Conservation (phyloP, 139 green algal genomes). For the Yamagishiella unicocca region DNA sequence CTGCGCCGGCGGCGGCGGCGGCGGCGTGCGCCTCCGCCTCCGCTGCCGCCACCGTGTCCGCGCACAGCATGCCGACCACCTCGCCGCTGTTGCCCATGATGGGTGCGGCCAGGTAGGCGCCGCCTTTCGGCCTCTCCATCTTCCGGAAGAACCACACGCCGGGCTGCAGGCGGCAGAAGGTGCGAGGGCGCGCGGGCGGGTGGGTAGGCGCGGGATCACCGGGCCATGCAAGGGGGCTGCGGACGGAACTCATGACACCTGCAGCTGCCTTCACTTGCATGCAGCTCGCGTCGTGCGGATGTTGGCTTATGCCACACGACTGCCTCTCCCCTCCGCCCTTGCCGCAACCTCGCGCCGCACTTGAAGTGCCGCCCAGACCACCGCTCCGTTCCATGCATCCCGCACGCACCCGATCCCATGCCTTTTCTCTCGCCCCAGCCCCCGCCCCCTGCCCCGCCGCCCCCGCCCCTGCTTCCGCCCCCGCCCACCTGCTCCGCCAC, state of each 20-base stretch:
- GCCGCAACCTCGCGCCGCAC: too few species aligned
- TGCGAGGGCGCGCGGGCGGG: background rate
- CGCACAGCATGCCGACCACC: constrained; percentile 53
- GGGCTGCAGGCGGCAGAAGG: background rate
- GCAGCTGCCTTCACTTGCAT: too few species aligned
- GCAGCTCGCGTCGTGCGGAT: too few species aligned
- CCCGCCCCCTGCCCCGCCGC: background rate
- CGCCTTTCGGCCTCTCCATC: background rate
- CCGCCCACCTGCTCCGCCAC: constrained; percentile 24
- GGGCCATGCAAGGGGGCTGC: too few species aligned
- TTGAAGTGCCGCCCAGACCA: too few species aligned
- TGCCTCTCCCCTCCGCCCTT: too few species aligned
- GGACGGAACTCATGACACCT: too few species aligned
- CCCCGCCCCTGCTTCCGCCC: background rate
- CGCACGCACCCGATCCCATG: too few species aligned
- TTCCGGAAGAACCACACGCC: constrained; percentile 37
- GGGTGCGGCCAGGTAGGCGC: constrained; percentile 49
- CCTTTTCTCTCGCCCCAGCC: too few species aligned
- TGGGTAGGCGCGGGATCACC: too few species aligned
- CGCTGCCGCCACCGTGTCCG: constrained; percentile 40
- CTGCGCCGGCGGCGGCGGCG: background rate
- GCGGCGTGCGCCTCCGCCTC: background rate
- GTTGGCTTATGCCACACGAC: too few species aligned
- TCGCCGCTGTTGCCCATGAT: constrained; percentile 46
- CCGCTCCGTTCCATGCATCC: background rate